Conservation (phyloP, 75 land plant genomes). For the Cunninghamia lanceolata region DNA sequence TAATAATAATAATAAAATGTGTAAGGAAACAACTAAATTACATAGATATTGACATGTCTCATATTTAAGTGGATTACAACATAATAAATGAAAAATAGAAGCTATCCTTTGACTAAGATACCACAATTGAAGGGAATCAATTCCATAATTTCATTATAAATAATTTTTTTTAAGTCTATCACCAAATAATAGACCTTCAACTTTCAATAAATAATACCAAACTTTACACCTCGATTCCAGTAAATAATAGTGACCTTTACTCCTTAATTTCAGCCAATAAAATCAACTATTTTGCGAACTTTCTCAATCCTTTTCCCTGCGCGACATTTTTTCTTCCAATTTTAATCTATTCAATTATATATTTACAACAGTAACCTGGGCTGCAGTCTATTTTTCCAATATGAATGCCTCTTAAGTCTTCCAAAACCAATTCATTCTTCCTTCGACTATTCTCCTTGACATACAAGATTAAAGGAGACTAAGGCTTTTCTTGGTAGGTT, state of each 20-base stretch:
- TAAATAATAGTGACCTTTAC: background rate
- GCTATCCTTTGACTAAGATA: too few species aligned
- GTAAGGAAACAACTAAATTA: too few species aligned
- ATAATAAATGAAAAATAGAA: too few species aligned
- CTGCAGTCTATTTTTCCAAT: background rate
- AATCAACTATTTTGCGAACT: background rate
- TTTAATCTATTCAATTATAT: background rate
- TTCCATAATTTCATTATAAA: too few species aligned
- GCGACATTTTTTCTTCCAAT: background rate
- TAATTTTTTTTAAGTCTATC: too few species aligned
- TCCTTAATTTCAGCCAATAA: background rate
- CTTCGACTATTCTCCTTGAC: background rate
- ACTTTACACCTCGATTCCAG: background rate
- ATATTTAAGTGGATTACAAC: too few species aligned
- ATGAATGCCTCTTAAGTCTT: background rate
- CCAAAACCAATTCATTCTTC: background rate
- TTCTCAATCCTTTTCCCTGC: background rate
- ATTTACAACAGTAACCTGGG: background rate
- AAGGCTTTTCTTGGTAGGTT: background rate
- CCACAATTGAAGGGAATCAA: too few species aligned
- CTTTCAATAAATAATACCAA: too few species aligned
- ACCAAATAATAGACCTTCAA: too few species aligned
- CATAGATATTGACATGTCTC: too few species aligned
- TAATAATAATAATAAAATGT: too few species aligned
- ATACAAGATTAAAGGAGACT: background rate